A percentile compares a stretch with the other conserved stretches of the same genome.
These are phyloP conservation scores for Amorphotheca resinae DNA, from an alignment of 495 filamentous ascomycete species.

Conservation along the genomic window DNA sequence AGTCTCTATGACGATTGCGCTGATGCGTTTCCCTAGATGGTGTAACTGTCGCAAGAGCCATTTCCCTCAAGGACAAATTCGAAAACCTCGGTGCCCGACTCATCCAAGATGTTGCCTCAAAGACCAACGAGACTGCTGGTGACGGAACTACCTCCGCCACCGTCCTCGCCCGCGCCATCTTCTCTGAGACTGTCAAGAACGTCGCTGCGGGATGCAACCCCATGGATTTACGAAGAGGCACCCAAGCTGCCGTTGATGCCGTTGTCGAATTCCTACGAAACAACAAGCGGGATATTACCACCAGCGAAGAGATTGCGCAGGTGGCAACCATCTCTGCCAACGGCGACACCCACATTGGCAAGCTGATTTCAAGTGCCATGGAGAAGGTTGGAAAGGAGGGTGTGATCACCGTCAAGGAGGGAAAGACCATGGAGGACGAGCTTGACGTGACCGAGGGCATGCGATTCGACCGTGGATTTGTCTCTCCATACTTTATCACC, in stretches of 20 bases:
- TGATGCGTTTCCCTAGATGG: constrained; percentile 51
- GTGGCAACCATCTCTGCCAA: constrained; percentile 97
- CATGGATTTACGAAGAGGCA: constrained; percentile 95
- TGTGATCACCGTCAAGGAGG: constrained; percentile 99
- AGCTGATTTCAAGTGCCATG: constrained; percentile 95
- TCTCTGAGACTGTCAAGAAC: constrained; percentile 99
- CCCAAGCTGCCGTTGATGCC: constrained; percentile 88
- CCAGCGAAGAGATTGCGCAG: constrained; percentile 92
- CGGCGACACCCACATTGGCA: constrained; percentile 89
- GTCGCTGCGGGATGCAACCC: constrained; percentile 98
- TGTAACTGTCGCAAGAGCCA: constrained; percentile 87
- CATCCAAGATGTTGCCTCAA: constrained; percentile 94
- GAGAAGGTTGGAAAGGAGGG: constrained; percentile 99
- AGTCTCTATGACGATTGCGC: constrained; percentile 16
- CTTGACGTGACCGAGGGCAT: constrained; percentile 98
- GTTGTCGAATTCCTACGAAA: constrained; percentile 86
- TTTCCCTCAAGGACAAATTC: constrained; percentile 95
- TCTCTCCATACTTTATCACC: constrained; percentile 99
- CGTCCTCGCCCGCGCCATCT: constrained; percentile 93
- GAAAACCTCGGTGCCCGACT: constrained; percentile 97
- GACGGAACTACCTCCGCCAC: constrained; percentile 97
- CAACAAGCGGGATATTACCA: constrained; percentile 95
- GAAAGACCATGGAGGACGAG: constrained; percentile 96
- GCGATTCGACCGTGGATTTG: constrained; percentile 97
- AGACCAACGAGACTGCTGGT: constrained; percentile 98